phyloP scores from a whole-genome alignment of 345 rosid species.

The Balakata baccata region DNA sequence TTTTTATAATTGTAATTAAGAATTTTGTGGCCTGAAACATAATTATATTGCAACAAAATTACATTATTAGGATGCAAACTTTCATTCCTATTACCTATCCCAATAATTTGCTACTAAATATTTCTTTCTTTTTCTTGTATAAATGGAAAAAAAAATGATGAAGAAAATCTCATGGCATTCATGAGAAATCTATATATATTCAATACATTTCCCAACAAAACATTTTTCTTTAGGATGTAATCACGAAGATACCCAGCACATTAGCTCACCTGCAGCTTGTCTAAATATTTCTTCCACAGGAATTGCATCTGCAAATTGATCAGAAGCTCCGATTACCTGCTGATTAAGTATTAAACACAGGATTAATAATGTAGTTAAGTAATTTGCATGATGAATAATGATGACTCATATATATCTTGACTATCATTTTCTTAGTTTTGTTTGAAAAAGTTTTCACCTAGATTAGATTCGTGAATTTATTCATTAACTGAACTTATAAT shows the following conservation, averaged over 20 bases:
- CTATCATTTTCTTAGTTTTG: too few relatives aligned
- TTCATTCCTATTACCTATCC: not conserved
- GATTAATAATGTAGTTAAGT: not conserved
- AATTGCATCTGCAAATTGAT: slow-evolving; percentile 38
- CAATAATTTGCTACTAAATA: not conserved
- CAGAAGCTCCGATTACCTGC: slow-evolving; percentile 36
- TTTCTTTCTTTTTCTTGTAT: too few relatives aligned
- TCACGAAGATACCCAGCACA: slow-evolving; percentile 40
- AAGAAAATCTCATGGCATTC: too few relatives aligned
- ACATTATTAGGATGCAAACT: not conserved
- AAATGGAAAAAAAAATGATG: too few relatives aligned
- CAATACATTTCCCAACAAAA: not conserved
- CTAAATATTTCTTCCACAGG: slow-evolving; percentile 47
- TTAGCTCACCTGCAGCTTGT: slow-evolving; percentile 61
- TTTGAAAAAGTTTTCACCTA: too few relatives aligned
- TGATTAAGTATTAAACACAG: not conserved
- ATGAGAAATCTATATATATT: too few relatives aligned
- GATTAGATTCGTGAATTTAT: too few relatives aligned
- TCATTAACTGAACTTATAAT: too few relatives aligned
- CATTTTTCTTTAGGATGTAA: slow-evolving; percentile 1
- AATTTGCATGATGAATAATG: not conserved
- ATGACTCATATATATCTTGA: too few relatives aligned
- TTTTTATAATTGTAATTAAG: too few relatives aligned
- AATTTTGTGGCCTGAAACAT: not conserved
- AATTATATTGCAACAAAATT: not conserved